Base-by-base conservation (phyloP, 345 rosid species). In the Gossypium bickii region DNA sequence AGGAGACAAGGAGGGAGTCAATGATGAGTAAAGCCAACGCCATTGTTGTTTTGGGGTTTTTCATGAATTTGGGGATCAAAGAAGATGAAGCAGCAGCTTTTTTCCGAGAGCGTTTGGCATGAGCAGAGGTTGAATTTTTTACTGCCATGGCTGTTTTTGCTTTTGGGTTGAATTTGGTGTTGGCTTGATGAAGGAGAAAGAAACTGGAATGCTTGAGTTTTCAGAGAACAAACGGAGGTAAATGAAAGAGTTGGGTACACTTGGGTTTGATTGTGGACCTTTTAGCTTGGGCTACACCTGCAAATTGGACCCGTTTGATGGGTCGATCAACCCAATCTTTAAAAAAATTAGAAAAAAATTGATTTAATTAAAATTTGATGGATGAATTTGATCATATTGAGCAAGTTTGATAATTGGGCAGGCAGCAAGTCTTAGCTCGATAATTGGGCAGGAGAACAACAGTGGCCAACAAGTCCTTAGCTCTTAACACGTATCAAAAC, bases 1-100 rank as follows among this genome's bases (percentile, higher is more conserved):
- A 87, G 47, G 89, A 80, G 34, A 91, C 91, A 16, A 95, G 89
- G 74, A 92, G 43, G 3, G 96, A 83, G 74, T 92, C 97, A 2
- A 76, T 57, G 25, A 85, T n/a, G 55, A 89, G 74, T 70, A 94
- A 76, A 52, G 81, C 89, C 9, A 86, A 65, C 15, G 89, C 85
- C 57, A 88, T 80, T 12, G 86, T 71, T 12, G 74, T 45, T 78
- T 84, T 86, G 0, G 85, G 85, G 34, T 78, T 85, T 66, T 43
- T 73, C 1, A 84, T 79, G 56, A 81, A 51, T 53, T 70, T 78
- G 63, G 76, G 20, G 25, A 78, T 60, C 57, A 27, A 22, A 58
- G 75, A 73, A 44, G 62, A 70, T 17, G 76, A 47, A 10, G 70
- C 71, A 34, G 74, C 41, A n/a, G 73, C 78, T 53, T 17, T 70